These are phyloP conservation scores for Chalara sp. DNA, from an alignment of 2,329 filamentous ascomycete genomes.

Conservation along the genomic window DNA sequence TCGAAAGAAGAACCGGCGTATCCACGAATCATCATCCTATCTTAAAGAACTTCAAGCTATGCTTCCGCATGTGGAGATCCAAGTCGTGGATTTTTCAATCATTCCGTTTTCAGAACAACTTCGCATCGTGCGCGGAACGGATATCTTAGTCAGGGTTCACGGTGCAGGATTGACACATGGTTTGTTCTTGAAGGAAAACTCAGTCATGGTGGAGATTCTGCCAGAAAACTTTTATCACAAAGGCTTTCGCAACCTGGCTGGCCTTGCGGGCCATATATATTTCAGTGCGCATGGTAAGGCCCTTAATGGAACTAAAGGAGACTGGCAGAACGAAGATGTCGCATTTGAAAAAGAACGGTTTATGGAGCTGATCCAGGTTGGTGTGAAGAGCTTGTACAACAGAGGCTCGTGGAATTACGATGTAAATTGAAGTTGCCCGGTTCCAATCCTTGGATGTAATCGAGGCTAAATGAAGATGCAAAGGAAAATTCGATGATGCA, in stretches of 20 bases:
- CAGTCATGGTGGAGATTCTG: constrained; percentile 36
- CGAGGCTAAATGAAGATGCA: too few relatives aligned
- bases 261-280: constrained; percentile 31
- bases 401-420: background rate
- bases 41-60: background rate
- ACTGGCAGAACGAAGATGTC: constrained; percentile 22
- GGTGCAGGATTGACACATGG: constrained; percentile 21
- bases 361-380: constrained; percentile 20
- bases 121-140: constrained; percentile 11
- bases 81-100: background rate
- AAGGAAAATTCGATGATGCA: too few relatives aligned
- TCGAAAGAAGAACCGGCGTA: background rate
- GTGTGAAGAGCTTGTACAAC: constrained; percentile 5
- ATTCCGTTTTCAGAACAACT: constrained; percentile 19
- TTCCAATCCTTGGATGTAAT: too few relatives aligned
- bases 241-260: constrained; percentile 36
- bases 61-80: background rate
- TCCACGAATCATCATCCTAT: background rate
- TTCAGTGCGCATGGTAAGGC: constrained; percentile 28
- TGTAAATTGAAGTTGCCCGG: background rate
- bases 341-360: constrained; percentile 20
- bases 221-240: constrained; percentile 29
- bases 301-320: background rate
- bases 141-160: constrained; percentile 21
- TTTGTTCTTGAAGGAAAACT: constrained; percentile 32